A percentile compares a stretch with the other conserved stretches of the same genome.
These are phyloP conservation scores for Puccinellia tenuiflora DNA, from an alignment of 176 grass and related monocot genomes.

Conservation along the genomic window DNA sequence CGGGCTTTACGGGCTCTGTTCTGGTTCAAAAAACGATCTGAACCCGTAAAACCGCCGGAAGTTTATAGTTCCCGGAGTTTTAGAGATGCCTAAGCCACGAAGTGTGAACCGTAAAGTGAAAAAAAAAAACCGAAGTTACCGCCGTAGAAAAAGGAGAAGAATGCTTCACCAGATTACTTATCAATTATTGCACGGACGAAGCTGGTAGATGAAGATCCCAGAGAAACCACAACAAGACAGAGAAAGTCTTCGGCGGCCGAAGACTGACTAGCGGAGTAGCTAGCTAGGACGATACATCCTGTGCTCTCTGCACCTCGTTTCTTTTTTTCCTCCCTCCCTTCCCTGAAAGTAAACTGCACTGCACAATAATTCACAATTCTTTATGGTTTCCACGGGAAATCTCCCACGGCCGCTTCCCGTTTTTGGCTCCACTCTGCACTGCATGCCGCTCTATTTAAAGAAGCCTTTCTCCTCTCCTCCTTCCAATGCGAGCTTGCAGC, in stretches of 20 bases:
- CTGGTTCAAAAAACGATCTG: no score
- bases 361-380: slow-evolving; percentile 16
- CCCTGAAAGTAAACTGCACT: not conserved
- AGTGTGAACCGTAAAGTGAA: not conserved
- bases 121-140: no score
- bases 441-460: slow-evolving; percentile 37
- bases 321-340: not conserved
- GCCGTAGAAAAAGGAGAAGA: not conserved
- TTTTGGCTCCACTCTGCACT: not conserved
- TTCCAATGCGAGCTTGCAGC: not conserved
- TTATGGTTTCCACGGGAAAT: not conserved
- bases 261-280: not conserved
- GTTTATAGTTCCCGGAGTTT: no score
- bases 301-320: not conserved
- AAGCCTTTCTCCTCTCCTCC: not conserved
- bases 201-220: not conserved
- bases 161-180: not conserved
- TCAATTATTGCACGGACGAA: slow-evolving; percentile 25
- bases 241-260: slow-evolving; percentile 23
- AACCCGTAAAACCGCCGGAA: no score
- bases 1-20: no score
- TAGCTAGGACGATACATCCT: not conserved
- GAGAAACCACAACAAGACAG: not conserved
- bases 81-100: no score
- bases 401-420: not conserved